Evolutionary conservation across 495 filamentous ascomycete genomes (phyloP), one percentile per base, ranked within the genome.

Genomic region (Aspergillus affinis): DNA sequence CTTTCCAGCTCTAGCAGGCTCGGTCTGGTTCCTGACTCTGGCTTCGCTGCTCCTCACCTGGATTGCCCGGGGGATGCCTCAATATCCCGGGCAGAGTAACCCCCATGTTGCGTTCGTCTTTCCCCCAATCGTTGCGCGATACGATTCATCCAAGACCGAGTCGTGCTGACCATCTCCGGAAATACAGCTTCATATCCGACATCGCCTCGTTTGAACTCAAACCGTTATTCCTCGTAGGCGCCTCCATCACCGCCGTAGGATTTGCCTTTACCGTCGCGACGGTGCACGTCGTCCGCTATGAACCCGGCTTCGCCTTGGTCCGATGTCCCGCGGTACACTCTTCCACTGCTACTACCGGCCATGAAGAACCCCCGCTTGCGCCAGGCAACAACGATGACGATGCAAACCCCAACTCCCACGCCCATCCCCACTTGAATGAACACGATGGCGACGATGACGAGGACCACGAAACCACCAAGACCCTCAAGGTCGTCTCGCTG

Each of bases 141-240:
- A 12, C 10, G 32, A 36, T 13, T 2, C 9, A 36, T 36, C 7
- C 32, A 36, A 36, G 32, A 9, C 13, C 12, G 36, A 17, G 36
- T 17, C 1, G 13, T 15, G 36, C 36, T 41, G 36, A 41, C 36
- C 0, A 17, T 10, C 13, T 2, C 10, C 36, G 36, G 13, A 13
- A 41, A 15, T 15, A 12, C 41, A 67, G 65, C 12, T 67, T 67
- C 44, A 64, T 67, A 29, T 67, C 65, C 13, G 65, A 67, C 48
- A 64, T 67, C 17, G 65, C 65, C 0, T 67, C 65, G 2, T 67
- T 67, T 29, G 61, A 67, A 23, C 54, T 64, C 5, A 67, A 64
- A 19, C 65, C 65, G 17, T 58, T 67, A 26, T 67, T 67, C 23
- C 59, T 67, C n/a, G 55, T 67, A 15, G 65, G 65, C 6, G 51